phyloP scores from a whole-genome alignment of 768 basidiomycete species.

The Peribolospora kevripleyi region DNA sequence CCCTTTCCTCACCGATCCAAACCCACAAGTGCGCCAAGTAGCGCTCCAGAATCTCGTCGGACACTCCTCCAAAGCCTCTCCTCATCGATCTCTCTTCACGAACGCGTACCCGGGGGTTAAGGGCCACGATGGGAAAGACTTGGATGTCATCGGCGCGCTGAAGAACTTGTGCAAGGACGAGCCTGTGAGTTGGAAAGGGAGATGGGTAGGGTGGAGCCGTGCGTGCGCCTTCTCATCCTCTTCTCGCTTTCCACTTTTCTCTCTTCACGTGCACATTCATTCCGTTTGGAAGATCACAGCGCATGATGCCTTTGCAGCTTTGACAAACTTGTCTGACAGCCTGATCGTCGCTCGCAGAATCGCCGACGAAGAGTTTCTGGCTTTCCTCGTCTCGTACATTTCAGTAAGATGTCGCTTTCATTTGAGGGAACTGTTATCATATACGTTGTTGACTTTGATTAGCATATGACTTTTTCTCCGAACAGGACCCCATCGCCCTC shows the following conservation, averaged over 20 bases:
- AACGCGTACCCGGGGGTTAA: conserved; percentile 34
- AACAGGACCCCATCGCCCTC: conserved; percentile 63
- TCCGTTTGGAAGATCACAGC: conserved; percentile 29
- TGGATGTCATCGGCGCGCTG: conserved; percentile 45
- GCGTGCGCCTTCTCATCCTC: background rate
- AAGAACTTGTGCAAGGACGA: conserved; percentile 74
- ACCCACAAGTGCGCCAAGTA: conserved; percentile 65
- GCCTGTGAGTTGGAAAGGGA: conserved; percentile 28
- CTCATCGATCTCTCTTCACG: conserved; percentile 52
- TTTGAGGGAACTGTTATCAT: background rate
- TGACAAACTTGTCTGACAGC: conserved; percentile 68
- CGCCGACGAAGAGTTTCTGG: conserved; percentile 38
- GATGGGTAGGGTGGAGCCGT: background rate
- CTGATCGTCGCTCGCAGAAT: conserved; percentile 36
- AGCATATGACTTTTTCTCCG: background rate
- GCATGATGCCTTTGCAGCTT: conserved; percentile 79
- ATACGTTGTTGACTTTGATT: background rate
- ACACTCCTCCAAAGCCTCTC: conserved; percentile 47
- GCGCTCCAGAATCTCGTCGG: conserved; percentile 61
- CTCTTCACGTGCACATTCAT: background rate
- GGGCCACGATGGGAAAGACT: conserved; percentile 25
- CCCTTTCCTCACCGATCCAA: conserved; percentile 60
- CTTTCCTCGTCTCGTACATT: conserved; percentile 55
- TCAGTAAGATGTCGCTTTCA: background rate
- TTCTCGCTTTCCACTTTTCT: background rate